Conservation (phyloP, 208 protist genomes). For the Acanthamoeba healyi region DNA sequence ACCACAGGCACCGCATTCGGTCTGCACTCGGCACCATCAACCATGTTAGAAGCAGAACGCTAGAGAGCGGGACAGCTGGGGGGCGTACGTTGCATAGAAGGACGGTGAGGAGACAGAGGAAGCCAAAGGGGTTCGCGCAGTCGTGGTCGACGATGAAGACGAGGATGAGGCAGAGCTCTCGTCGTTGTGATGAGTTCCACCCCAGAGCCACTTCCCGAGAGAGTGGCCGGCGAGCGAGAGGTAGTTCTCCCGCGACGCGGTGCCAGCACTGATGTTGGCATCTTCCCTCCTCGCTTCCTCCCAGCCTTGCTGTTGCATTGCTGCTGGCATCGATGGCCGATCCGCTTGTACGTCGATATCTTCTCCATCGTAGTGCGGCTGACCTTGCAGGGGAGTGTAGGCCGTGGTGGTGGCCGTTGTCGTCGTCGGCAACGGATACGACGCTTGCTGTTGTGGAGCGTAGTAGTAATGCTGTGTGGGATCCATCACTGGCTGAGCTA, state of each 20-base stretch:
- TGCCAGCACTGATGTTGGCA: background rate
- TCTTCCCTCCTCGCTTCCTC: background rate
- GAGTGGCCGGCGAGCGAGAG: constrained; percentile 12
- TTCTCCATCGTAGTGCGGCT: background rate
- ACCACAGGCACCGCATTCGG: background rate
- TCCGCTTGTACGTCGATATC: background rate
- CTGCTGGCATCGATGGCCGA: no score
- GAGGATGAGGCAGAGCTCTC: background rate
- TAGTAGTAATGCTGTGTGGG: background rate
- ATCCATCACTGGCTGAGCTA: no score
- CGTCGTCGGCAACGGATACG: background rate
- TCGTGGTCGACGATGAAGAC: background rate
- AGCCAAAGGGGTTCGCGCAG: background rate
- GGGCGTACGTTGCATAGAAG: background rate
- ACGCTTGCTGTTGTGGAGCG: background rate
- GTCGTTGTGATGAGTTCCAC: background rate
- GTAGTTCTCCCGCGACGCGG: background rate
- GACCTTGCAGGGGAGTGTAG: background rate
- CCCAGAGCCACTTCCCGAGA: background rate
- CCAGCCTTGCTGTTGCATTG: background rate
- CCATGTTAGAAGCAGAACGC: no score
- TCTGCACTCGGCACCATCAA: background rate
- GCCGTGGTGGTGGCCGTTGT: no score
- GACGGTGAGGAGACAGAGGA: background rate
- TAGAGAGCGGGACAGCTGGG: background rate